phyloP scores from a whole-genome alignment of 139 green algal species.

The Limnomonas spitsbergensis region DNA sequence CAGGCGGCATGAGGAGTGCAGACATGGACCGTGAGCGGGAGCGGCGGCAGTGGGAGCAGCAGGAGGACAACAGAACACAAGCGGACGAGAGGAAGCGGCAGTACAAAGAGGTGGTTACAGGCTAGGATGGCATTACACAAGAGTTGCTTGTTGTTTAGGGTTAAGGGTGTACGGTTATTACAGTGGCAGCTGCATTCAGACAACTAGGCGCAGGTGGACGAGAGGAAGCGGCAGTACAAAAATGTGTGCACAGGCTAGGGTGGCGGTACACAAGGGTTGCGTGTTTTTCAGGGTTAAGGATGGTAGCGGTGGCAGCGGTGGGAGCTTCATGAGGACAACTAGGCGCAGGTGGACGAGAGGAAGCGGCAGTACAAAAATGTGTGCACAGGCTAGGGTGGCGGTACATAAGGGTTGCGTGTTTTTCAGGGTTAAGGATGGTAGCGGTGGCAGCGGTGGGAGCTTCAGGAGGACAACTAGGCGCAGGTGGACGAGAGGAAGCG shows the following conservation, averaged over 20 bases:
- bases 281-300: too few species aligned
- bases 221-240: too few species aligned
- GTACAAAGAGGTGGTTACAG: slow-evolving; percentile 19
- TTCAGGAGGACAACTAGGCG: too few species aligned
- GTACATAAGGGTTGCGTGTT: not conserved
- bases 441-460: too few species aligned
- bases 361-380: slow-evolving; percentile 27
- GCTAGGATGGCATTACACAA: not conserved
- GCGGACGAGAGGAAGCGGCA: slow-evolving; percentile 18
- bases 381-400: not conserved
- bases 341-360: slow-evolving; percentile 1
- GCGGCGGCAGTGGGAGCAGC: slow-evolving; percentile 55
- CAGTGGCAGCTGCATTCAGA: too few species aligned
- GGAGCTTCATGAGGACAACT: too few species aligned
- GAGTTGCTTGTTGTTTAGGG: not conserved
- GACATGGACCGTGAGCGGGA: slow-evolving; percentile 64
- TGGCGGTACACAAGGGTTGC: too few species aligned
- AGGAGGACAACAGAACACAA: slow-evolving; percentile 26
- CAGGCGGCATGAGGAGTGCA: slow-evolving; percentile 48
- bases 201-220: too few species aligned
- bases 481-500: too few species aligned
- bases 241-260: too few species aligned
- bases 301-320: too few species aligned
- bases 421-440: not conserved
- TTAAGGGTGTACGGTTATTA: too few species aligned